Evolutionary conservation across 2,329 filamentous ascomycete genomes (phyloP), one percentile per base, ranked within the genome.

Genomic region (Claviceps sp.): DNA sequence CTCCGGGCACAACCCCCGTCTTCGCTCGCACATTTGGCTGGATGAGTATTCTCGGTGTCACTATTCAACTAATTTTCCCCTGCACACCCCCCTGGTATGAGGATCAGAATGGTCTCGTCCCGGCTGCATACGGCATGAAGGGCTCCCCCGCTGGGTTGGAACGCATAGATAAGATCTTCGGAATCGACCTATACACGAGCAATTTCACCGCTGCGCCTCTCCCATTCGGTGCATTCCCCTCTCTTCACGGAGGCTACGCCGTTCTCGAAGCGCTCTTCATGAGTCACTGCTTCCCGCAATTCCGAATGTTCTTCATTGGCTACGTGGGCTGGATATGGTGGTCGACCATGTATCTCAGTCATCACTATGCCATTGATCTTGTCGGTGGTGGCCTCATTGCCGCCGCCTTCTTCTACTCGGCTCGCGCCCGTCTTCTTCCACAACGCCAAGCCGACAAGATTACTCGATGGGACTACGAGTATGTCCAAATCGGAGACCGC

Each of bases 41-140:
- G 76, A 85, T 96, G 81, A 93, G 89, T 70, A 80, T 95, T 57
- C 74, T 84, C 13, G 91, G 89, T 50, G 91, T 96, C 52, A 80
- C 84, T 37, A 90, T 95, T 58, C 90, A 96, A 70, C 76, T 96
- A 51, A 69, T 89, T 56, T 94, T 96, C 70, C 91, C 91, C 1
- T 96, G 91, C 73, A 93, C 90, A 24, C 88, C 91, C 26, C 91
- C 91, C 1, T 97, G 91, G 91, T 97, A 96, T 64, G 91, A 96
- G 75, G 94, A 93, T 68, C 77, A 87, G 62, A 89, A 95, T 66
- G 91, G 91, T 16, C 74, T 96, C 50, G 88, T 88, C 34, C 90
- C 91, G 2, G 91, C 91, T 48, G 89, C 93, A 61, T 96, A 96
- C 70, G 87, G 86, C 47, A 95, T 97, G 77, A 76, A 80, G 45